Percentiles rank a stretch among this genome's conserved stretches.
Evolutionary conservation across 306 rosid species (phyloP).

Genomic region (Dalbergia oliveri): DNA sequence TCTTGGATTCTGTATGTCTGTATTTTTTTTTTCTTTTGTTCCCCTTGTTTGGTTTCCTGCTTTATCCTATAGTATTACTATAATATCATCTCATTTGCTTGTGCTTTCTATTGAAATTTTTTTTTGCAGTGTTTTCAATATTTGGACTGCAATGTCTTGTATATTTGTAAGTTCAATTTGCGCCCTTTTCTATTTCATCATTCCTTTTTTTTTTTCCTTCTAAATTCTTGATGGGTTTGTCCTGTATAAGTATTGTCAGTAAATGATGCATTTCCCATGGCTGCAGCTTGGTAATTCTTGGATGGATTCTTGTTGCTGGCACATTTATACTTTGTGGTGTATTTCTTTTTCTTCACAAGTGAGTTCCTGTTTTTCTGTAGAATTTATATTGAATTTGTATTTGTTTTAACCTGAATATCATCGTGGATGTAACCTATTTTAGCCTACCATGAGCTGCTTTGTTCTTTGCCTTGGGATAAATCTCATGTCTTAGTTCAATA

Average conservation of each 20-base stretch:
- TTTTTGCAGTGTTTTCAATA: constrained; percentile 76
- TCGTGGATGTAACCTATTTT: constrained; percentile 17
- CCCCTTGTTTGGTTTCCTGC: not conserved
- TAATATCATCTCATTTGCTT: constrained; percentile 21
- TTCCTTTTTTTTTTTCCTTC: not conserved
- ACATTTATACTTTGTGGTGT: constrained; percentile 78
- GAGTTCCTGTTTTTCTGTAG: constrained; percentile 42
- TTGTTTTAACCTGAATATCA: constrained; percentile 2
- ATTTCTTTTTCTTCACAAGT: constrained; percentile 85
- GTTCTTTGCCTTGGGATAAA: constrained; percentile 4
- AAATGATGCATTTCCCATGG: constrained; percentile 31
- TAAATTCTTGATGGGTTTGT: constrained; percentile 22
- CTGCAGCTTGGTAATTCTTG: constrained; percentile 67
- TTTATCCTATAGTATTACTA: not conserved
- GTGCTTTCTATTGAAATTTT: constrained; percentile 27
- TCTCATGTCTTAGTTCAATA: not conserved
- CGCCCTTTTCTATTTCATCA: not conserved
- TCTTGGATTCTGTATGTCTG: constrained; percentile 78
- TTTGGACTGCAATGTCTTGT: constrained; percentile 79
- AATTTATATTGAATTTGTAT: constrained; percentile 14
- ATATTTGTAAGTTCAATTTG: constrained; percentile 72
- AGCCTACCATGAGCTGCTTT: not conserved
- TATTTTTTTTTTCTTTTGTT: not conserved
- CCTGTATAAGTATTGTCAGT: constrained; percentile 14
- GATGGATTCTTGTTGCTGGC: constrained; percentile 78